Conservation (phyloP, 306 rosid genomes). For the Cucumis sativus region Cucumber_9930_V3 NC_026659.2:26914001-26914500, state of each 20-base stretch:
- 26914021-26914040: background rate
- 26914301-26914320: slow-evolving; percentile 31
- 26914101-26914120: no score
- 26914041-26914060: background rate
- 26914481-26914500: slow-evolving; percentile 90
- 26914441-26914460: slow-evolving; percentile 75
- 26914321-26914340: slow-evolving; percentile 44
- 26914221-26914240: slow-evolving; percentile 75
- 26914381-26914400: background rate
- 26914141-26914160: no score
- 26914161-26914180: background rate
- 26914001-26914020: no score
- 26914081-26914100: no score
- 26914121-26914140: no score
- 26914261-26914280: slow-evolving; percentile 30
- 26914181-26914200: background rate
- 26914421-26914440: slow-evolving; percentile 29
- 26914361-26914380: background rate
- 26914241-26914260: slow-evolving; percentile 59
- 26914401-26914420: background rate
- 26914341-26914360: background rate
- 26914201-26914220: slow-evolving; percentile 48
- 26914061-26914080: background rate
- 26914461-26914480: slow-evolving; percentile 79
- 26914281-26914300: slow-evolving; percentile 56